Evolutionary conservation across 257 asterid genomes (phyloP), one percentile per base, ranked within the genome.

Genomic region (Plantago elongata): DNA sequence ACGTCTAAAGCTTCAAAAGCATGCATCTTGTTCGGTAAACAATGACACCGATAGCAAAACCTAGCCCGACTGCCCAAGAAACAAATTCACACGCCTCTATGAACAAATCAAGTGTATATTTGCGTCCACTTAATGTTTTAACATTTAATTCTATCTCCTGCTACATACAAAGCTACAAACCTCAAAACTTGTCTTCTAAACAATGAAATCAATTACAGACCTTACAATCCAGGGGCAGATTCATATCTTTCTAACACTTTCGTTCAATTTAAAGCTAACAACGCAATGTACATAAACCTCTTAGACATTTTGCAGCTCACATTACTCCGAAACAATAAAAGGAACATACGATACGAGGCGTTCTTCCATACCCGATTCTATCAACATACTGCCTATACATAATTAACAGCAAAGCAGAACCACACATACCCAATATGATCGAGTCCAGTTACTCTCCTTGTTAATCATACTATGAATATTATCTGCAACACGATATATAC

Each of bases 401-500:
- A 12, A 55, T 1, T 7, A 56, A 4, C 17, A 34, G 7, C 44
- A 40, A 22, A 22, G 40, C 40, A 34, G 5, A 34, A 34, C 8
- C 5, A 13, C 4, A 5, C 78, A 44, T 85, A 85, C 96, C 96
- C 96, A 88, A 59, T 79, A 83, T 18, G 95, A 82, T 60, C 67
- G 77, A 2, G 90, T 88, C 96, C 95, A 85, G 61, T 83, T 88
- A n/a, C 65, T 75, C 15, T 46, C 78, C 73, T 85, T 80, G 72
- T 73, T 76, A 66, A 83, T 60, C 45, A 81, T 74, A 75, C 93
- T 88, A 68, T 88, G 96, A 30, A 85, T 81, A 67, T 73, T 88
- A 78, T 80, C 95, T 88, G 88, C 76, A 66, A 29, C 71, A 61
- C 42, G 9, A 54, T n/a, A 17, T 54, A 51, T 34, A 7, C 8